Percentiles rank a stretch among this genome's conserved stretches.
Conservation (phyloP, 2,329 filamentous ascomycete species). For the Leptographium flavum region DNA sequence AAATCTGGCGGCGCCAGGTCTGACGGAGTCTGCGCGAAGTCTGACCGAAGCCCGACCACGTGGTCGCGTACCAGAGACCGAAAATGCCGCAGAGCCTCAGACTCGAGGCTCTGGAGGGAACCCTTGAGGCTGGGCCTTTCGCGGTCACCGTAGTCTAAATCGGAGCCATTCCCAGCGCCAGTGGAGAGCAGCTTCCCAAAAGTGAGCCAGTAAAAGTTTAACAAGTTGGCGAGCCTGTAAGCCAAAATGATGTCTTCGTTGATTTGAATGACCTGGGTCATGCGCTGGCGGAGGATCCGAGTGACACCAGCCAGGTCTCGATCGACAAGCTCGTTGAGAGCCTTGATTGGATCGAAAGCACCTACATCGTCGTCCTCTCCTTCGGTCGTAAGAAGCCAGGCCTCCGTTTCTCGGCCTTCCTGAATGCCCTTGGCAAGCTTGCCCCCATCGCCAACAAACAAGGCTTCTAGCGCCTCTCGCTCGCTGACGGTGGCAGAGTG, state of each 20-base stretch:
- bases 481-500: conserved; percentile 92
- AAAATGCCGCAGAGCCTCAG: conserved; percentile 71
- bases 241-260: conserved; percentile 81
- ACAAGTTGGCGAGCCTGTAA: conserved; percentile 79
- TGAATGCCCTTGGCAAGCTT: conserved; percentile 75
- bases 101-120: conserved; percentile 53
- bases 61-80: conserved; percentile 68
- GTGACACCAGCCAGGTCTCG: conserved; percentile 70
- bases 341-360: conserved; percentile 66
- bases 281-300: conserved; percentile 71
- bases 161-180: neutral
- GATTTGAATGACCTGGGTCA: conserved; percentile 83
- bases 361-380: conserved; percentile 37
- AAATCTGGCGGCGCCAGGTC: conserved; percentile 71
- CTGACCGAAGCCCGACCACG: conserved; percentile 57
- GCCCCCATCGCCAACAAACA: conserved; percentile 83
- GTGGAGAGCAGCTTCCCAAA: conserved; percentile 64
- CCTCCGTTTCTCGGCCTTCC: conserved; percentile 65
- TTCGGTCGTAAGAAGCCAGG: conserved; percentile 58
- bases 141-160: neutral
- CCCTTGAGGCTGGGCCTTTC: conserved; percentile 51
- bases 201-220: conserved; percentile 78
- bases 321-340: conserved; percentile 75
- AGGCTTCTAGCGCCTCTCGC: conserved; percentile 74
- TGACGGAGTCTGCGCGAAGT: conserved; percentile 54